Percentiles rank a stretch among this genome's conserved stretches.
Evolutionary conservation across 2,329 filamentous ascomycete species (phyloP).

Genomic region (Talaromyces albobiverticillius): DNA sequence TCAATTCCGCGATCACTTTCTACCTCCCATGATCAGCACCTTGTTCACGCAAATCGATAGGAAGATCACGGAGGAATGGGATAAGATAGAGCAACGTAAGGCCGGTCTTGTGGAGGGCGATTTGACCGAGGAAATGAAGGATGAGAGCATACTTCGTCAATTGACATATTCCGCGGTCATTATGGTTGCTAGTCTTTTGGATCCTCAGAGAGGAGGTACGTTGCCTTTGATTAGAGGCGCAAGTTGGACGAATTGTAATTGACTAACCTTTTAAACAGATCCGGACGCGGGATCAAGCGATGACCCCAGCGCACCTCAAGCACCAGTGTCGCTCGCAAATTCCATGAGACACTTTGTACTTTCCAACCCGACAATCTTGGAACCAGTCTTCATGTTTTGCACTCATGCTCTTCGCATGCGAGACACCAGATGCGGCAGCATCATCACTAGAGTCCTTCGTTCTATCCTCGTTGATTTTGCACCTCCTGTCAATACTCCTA

Average conservation of each 20-base stretch:
- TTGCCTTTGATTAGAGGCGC: neutral
- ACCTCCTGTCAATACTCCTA: constrained; percentile 43
- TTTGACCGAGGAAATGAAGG: constrained; percentile 94
- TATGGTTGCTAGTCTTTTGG: constrained; percentile 85
- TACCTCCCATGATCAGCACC: constrained; percentile 76
- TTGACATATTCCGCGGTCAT: constrained; percentile 89
- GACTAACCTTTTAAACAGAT: constrained; percentile 21
- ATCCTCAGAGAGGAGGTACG: constrained; percentile 65
- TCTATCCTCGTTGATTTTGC: constrained; percentile 78
- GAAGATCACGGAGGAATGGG: constrained; percentile 88
- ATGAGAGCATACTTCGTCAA: constrained; percentile 90
- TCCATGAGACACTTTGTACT: constrained; percentile 78
- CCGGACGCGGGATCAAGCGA: constrained; percentile 31
- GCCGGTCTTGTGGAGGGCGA: constrained; percentile 69
- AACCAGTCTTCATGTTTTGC: constrained; percentile 87
- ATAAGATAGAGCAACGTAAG: constrained; percentile 60
- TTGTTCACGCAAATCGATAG: constrained; percentile 83
- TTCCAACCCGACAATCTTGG: constrained; percentile 71
- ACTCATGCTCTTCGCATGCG: constrained; percentile 86
- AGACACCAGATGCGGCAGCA: constrained; percentile 82
- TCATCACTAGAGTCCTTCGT: constrained; percentile 81
- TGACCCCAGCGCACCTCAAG: constrained; percentile 32
- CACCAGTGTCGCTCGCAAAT: constrained; percentile 49
- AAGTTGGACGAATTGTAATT: neutral
- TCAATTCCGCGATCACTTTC: constrained; percentile 70